Conservation (phyloP, 495 filamentous ascomycete genomes). For the Penicillium cataractarum region DNA sequence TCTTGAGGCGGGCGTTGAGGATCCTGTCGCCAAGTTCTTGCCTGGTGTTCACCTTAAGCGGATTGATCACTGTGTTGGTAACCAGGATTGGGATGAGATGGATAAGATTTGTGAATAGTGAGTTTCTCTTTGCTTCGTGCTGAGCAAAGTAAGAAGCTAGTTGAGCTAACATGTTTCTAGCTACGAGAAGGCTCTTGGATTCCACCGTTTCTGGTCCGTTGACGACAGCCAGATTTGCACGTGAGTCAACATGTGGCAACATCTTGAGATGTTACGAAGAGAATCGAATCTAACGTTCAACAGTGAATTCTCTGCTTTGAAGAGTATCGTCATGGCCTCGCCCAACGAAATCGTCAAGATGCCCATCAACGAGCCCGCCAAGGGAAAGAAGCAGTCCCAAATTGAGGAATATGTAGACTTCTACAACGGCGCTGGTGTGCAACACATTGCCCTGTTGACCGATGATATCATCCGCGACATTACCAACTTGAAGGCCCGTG, state of each 20-base stretch:
- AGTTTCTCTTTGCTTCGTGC: conserved; percentile 2
- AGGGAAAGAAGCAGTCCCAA: conserved; percentile 81
- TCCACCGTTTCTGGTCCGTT: conserved; percentile 94
- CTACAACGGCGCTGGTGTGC: conserved; percentile 83
- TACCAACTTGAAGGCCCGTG: conserved; percentile 70
- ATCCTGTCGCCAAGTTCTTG: conserved; percentile 52
- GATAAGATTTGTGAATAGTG: conserved; percentile 78
- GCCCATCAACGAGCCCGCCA: conserved; percentile 95
- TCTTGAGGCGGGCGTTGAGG: conserved; percentile 40
- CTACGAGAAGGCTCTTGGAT: conserved; percentile 86
- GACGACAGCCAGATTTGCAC: conserved; percentile 87
- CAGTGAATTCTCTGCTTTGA: conserved; percentile 79
- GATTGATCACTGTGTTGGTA: conserved; percentile 94
- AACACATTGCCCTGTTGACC: conserved; percentile 87
- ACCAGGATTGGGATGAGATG: conserved; percentile 91
- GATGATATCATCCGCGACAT: conserved; percentile 76
- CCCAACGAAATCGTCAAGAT: conserved; percentile 86
- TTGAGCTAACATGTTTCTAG: conserved; percentile 36
- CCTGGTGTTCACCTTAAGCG: conserved; percentile 67
- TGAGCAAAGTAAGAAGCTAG: neutral
- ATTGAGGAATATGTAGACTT: conserved; percentile 93
- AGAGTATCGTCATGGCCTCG: conserved; percentile 84
- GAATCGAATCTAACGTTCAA: conserved; percentile 7
- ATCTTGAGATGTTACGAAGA: neutral
- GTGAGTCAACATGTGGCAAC: conserved; percentile 27